phyloP scores from a whole-genome alignment of 2,329 filamentous ascomycete genomes.

The Huntiella moniliformis region DNA sequence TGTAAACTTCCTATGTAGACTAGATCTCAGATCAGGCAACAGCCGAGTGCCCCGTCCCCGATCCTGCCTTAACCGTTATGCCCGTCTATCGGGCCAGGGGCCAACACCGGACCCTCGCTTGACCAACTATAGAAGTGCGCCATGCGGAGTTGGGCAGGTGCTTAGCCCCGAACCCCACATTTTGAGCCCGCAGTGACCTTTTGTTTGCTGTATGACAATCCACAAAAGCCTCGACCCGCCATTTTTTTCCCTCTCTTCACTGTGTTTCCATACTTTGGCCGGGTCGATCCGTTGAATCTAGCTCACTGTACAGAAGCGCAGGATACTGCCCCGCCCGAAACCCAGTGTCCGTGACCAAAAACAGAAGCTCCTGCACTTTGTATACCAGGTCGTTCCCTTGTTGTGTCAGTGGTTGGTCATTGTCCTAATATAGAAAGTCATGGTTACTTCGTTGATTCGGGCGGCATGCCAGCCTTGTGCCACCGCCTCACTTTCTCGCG shows the following conservation, averaged over 20 bases:
- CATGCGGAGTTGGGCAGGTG: conserved; percentile 8
- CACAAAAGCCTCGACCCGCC: not conserved
- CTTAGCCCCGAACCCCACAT: conserved; percentile 1
- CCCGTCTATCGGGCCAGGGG: not conserved
- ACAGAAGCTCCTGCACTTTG: no score
- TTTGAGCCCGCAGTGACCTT: not conserved
- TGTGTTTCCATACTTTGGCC: not conserved
- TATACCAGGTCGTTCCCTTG: no score
- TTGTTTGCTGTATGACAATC: not conserved
- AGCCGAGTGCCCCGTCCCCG: conserved; percentile 1
- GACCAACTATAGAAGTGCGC: not conserved
- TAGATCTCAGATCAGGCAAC: not conserved
- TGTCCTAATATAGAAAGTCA: conserved; percentile 2
- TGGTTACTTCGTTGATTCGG: conserved; percentile 6
- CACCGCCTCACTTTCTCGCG: conserved; percentile 1
- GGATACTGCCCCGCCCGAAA: not conserved
- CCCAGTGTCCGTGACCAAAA: no score
- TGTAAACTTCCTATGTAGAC: no score
- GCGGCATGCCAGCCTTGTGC: conserved; percentile 10
- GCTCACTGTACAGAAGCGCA: not conserved
- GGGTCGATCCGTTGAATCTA: not conserved
- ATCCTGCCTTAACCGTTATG: not conserved
- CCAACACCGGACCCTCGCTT: conserved; percentile 2
- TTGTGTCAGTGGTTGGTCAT: no score
- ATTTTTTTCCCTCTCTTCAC: not conserved